phyloP scores from a whole-genome alignment of 805 yeast species.

The Brettanomyces naardenensis region DNA sequence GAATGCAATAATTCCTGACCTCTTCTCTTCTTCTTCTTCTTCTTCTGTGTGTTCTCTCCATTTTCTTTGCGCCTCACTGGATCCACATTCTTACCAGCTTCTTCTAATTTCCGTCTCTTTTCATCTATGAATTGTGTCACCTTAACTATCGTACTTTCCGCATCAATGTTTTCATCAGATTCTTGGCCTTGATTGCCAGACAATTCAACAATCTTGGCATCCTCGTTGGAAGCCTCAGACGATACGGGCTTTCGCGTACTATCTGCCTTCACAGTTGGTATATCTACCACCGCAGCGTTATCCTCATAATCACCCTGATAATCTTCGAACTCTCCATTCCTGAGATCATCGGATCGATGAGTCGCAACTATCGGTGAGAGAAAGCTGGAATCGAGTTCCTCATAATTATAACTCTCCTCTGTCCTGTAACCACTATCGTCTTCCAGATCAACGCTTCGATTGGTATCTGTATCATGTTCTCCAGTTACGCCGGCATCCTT shows the following conservation, averaged over 20 bases:
- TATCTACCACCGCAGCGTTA: no score
- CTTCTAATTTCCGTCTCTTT: slow-evolving; percentile 8
- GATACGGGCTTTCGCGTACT: background rate
- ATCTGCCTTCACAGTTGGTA: background rate
- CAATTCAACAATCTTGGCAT: background rate
- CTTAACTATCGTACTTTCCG: slow-evolving; percentile 17
- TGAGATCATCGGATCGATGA: background rate
- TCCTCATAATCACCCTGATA: background rate
- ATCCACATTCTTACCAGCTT: background rate
- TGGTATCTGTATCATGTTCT: background rate
- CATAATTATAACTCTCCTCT: background rate
- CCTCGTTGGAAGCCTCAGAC: background rate
- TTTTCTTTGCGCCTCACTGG: background rate
- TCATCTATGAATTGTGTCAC: slow-evolving; percentile 17
- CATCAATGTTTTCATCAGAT: slow-evolving; percentile 1
- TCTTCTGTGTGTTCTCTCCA: background rate
- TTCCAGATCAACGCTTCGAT: background rate
- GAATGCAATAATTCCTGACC: background rate
- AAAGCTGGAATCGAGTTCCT: background rate
- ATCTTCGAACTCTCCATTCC: background rate
- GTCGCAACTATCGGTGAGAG: background rate
- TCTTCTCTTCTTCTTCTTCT: background rate
- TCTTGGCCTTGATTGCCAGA: background rate
- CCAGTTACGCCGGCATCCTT: background rate
- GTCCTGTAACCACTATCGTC: background rate